Evolutionary conservation across 2,329 filamentous ascomycete genomes (phyloP).

Genomic region (Laburnicola sp.): DNA sequence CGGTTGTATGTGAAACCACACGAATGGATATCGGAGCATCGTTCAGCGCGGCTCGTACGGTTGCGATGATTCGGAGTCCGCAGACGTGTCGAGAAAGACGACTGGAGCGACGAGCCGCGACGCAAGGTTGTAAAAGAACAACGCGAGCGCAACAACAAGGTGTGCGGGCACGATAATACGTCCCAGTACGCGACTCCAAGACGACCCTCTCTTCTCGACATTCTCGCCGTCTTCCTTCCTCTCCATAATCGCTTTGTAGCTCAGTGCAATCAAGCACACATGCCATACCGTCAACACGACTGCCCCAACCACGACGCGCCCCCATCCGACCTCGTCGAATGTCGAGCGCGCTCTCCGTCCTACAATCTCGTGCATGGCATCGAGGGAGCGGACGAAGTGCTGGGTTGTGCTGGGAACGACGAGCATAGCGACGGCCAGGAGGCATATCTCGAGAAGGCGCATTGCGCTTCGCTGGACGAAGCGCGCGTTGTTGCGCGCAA

Average conservation of each 20-base stretch:
- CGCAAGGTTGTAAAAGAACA: neutral
- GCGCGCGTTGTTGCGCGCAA: neutral
- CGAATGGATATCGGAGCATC: too few relatives aligned
- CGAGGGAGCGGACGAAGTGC: slow-evolving; percentile 15
- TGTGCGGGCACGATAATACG: neutral
- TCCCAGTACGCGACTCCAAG: neutral
- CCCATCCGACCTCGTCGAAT: slow-evolving; percentile 4
- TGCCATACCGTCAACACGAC: slow-evolving; percentile 22
- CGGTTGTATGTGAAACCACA: too few relatives aligned
- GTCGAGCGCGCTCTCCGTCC: slow-evolving; percentile 22
- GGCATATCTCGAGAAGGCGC: slow-evolving; percentile 15
- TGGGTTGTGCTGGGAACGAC: slow-evolving; percentile 21
- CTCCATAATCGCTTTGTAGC: neutral
- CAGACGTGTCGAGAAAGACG: neutral
- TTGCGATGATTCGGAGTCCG: neutral
- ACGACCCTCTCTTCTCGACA: neutral
- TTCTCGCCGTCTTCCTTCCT: neutral
- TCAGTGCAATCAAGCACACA: slow-evolving; percentile 8
- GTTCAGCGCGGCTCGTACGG: too few relatives aligned
- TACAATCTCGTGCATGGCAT: slow-evolving; percentile 19
- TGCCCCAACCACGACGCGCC: slow-evolving; percentile 6
- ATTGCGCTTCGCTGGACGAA: slow-evolving; percentile 13
- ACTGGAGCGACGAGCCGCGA: neutral
- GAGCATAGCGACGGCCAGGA: slow-evolving; percentile 17
- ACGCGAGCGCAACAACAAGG: neutral